Base-by-base conservation (phyloP, 306 rosid species). In the Benincasa hispida region DNA sequence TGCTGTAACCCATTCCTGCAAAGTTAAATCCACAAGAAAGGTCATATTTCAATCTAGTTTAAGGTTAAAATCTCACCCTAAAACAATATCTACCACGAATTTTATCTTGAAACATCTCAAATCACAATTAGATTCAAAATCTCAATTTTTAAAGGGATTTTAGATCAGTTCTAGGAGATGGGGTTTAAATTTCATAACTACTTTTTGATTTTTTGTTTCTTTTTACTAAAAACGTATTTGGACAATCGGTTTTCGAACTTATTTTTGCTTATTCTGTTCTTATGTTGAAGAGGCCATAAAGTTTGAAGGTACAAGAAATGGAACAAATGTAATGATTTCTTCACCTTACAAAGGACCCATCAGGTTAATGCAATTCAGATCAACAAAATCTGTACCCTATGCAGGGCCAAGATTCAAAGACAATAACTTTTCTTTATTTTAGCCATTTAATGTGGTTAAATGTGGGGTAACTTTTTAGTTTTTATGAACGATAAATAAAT, bases 1-100 rank as follows among this genome's bases (percentile, higher is more conserved):
- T 94, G 97, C 80, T 94, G 98, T 75, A 94, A 25, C 0, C 98
- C 98, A 81, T 87, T 85, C 98, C 98, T 94, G 85, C 69, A 56
- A 68, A 39, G n/a, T 79, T 76, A 28, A 83, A 73, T 19, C 70
- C 51, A 80, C 77, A 73, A 19, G 13, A 51, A 22, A 70, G 13
- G 8, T 70, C 24, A 70, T 9, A 47, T 42, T 12, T 41, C 54
- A 37, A 19, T 66, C 10, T 17, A 32, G 14, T 63, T 63, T 6
- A 2, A 59, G 37, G 66, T 28, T 59, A 28, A 39, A 59, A 59
- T 13, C 66, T 59, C 66, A 59, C 27, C 21, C 10, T 6, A 28
- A 60, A 13, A 59, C 21, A 59, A 59, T 59, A 39, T 59, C 66
- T 1, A 59, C 0, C 10, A 27, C 0, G 10, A 5, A 59, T 59